Percentiles rank a stretch among this genome's conserved stretches.
Conservation (phyloP, 768 basidiomycete species). For the Boletus fagicola region DNA sequence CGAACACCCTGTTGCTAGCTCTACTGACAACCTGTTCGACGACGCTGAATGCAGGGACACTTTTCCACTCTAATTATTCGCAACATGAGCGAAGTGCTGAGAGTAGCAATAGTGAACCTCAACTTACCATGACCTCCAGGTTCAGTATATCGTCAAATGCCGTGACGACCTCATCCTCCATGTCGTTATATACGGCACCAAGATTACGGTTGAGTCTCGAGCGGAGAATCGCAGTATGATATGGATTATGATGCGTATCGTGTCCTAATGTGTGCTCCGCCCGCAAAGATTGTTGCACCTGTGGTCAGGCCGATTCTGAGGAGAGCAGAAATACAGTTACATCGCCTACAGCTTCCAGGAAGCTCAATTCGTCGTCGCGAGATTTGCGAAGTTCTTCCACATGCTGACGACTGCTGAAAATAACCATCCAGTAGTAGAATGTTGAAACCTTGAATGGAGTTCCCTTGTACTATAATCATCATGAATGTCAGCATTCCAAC, state of each 20-base stretch:
- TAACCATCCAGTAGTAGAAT: slow-evolving; percentile 38
- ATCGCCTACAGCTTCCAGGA: slow-evolving; percentile 24
- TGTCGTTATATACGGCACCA: slow-evolving; percentile 35
- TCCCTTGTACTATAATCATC: slow-evolving; percentile 25
- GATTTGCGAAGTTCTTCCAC: slow-evolving; percentile 42
- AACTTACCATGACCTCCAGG: slow-evolving; percentile 18
- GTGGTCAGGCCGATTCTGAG: not conserved
- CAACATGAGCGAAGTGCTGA: not conserved
- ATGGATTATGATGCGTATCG: slow-evolving; percentile 29
- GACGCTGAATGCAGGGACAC: not conserved
- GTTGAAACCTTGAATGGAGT: slow-evolving; percentile 32
- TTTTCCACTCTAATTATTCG: slow-evolving; percentile 14
- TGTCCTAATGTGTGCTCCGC: slow-evolving; percentile 38
- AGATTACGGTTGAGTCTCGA: slow-evolving; percentile 40
- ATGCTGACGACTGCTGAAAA: slow-evolving; percentile 32
- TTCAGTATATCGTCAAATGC: slow-evolving; percentile 41
- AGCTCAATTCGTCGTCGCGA: slow-evolving; percentile 40
- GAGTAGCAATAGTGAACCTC: not conserved
- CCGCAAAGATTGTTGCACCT: slow-evolving; percentile 33
- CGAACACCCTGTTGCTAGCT: slow-evolving; percentile 7
- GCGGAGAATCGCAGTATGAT: slow-evolving; percentile 34
- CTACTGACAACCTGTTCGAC: slow-evolving; percentile 9
- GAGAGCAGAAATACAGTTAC: not conserved
- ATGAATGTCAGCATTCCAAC: not conserved
- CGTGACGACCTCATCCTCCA: slow-evolving; percentile 43